Base-by-base conservation (phyloP, 768 basidiomycete species). In the Clitopilus passeckerianus region DNA sequence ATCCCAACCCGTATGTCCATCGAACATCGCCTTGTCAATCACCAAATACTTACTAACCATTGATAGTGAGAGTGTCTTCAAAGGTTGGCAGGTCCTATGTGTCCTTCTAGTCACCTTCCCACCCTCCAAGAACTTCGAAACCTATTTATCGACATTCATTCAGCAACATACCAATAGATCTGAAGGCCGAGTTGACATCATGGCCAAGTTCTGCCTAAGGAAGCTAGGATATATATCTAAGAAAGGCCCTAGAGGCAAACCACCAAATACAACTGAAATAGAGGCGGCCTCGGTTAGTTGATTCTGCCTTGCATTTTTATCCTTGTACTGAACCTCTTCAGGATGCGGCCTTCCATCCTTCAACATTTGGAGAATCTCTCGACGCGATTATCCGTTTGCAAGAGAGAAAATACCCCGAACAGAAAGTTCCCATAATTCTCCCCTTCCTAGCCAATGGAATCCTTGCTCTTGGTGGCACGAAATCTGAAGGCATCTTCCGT, bases 341-440 rank as follows among this genome's bases (percentile, higher is more conserved):
- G 85, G 93, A 95, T 65, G 93, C 94, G 24, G 94, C 95, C 7
- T 98, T 97, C 75, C 91, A 95, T 63, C 93, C 95, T 0, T 95
- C 93, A 1, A 94, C 91, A 1, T 98, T 97, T 66, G 93, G 94
- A 14, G 93, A 95, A 75, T 87, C 91, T 0, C 78, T 98, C 12
- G 90, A 91, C 62, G 86, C 86, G 23, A 90, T 93, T 60, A 87
- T 91, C 73, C 80, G 89, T 50, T 76, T 94, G 9, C 95, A 97
- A 73, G 86, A 88, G 67, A 84, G 91, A 43, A 92, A 89, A 55
- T 95, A 96, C 66, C 91, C 93, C 1, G 77, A 84, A 57, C 85
- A 90, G 64, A 89, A 86, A 70, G 87, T 96, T 12, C 95, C 95
- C 16, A 93, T 95, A 71, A 91, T 98, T 65, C 85, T 98, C 6